Conservation (phyloP, 2,329 filamentous ascomycete genomes). For the Nemania sp. region DNA sequence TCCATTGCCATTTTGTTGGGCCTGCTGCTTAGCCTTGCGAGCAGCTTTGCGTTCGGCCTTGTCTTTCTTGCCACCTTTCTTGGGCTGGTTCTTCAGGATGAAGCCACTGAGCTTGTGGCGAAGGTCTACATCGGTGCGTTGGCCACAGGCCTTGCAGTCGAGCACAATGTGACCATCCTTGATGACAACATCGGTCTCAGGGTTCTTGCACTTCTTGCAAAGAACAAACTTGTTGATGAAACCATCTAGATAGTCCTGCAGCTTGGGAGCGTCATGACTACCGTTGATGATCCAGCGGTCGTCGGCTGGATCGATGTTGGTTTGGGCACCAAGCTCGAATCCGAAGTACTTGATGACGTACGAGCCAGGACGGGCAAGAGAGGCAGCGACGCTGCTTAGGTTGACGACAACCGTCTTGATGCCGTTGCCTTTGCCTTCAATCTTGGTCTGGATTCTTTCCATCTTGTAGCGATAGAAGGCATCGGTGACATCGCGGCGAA, state of each 20-base stretch:
- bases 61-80: slow-evolving; percentile 95
- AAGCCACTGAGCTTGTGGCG: slow-evolving; percentile 97
- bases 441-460: slow-evolving; percentile 98
- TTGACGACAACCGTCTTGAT: slow-evolving; percentile 99
- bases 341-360: slow-evolving; percentile 99
- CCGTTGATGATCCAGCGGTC: slow-evolving; percentile 99
- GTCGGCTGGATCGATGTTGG: slow-evolving; percentile 95
- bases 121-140: slow-evolving; percentile 89
- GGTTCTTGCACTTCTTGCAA: slow-evolving; percentile 99
- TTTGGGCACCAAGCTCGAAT: slow-evolving; percentile 98
- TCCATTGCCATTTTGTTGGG: slow-evolving; percentile 62
- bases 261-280: slow-evolving; percentile 92
- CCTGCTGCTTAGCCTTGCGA: slow-evolving; percentile 86
- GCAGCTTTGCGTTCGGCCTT: slow-evolving; percentile 90
- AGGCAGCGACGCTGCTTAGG: slow-evolving; percentile 90
- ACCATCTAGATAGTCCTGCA: slow-evolving; percentile 97
- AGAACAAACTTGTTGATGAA: slow-evolving; percentile 99
- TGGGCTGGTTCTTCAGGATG: slow-evolving; percentile 94
- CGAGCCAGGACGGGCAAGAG: slow-evolving; percentile 89
- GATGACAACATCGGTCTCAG: slow-evolving; percentile 95
- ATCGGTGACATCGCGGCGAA: slow-evolving; percentile 97
- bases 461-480: slow-evolving; percentile 99
- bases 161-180: slow-evolving; percentile 92
- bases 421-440: slow-evolving; percentile 99
- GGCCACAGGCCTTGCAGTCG: slow-evolving; percentile 98